Conservation (phyloP, 179 eudicot genomes). For the Carnegiea gigantea region DNA sequence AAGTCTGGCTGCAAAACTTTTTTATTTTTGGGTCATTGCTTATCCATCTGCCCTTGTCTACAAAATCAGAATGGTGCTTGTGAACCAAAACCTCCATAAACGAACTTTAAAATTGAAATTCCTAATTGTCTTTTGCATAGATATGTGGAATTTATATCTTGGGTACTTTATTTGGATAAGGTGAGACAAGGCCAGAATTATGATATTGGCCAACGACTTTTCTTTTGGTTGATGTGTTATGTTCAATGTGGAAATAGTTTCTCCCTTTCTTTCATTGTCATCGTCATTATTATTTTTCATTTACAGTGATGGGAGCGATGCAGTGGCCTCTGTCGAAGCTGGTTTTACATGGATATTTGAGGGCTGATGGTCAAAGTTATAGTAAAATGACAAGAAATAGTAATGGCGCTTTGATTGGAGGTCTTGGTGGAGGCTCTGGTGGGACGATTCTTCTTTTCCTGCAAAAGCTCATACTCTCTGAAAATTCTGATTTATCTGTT, state of each 20-base stretch:
- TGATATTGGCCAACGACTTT: not conserved
- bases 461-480: slow-evolving; percentile 48
- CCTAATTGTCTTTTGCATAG: not conserved
- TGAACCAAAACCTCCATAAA: not conserved
- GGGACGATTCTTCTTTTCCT: slow-evolving; percentile 85
- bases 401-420: slow-evolving; percentile 53
- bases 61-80: not conserved
- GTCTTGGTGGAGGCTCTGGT: slow-evolving; percentile 95
- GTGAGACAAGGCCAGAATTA: not conserved
- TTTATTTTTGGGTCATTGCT: no score
- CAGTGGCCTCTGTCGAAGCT: slow-evolving; percentile 76
- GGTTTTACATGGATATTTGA: slow-evolving; percentile 62
- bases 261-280: not conserved
- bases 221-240: not conserved
- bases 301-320: slow-evolving; percentile 68
- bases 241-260: not conserved
- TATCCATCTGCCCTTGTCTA: no score
- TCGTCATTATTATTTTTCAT: not conserved
- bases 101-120: not conserved
- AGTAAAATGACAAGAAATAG: slow-evolving; percentile 34
- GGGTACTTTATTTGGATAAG: not conserved
- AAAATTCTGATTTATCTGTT: slow-evolving; percentile 64
- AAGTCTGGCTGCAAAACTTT: no score
- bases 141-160: not conserved
- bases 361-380: slow-evolving; percentile 79